Evolutionary conservation across 2,329 filamentous ascomycete species (phyloP), one percentile per base, ranked within the genome.

Genomic region (Colletotrichum musae): DNA sequence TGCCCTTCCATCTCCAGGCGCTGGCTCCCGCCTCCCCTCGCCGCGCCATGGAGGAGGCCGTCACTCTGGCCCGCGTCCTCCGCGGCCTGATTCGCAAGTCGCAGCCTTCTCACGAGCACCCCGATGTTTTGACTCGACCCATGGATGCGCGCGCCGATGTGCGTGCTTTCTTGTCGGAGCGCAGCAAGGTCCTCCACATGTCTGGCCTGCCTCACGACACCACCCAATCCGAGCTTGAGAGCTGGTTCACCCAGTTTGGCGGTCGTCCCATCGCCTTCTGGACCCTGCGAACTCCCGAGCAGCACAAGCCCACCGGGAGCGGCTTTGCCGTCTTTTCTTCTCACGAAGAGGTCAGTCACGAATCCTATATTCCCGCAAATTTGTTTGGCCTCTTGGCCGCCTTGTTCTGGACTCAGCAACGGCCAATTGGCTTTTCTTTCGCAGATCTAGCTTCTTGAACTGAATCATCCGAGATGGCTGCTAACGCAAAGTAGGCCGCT

Each of bases 181-280:
- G 96, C 70, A 98, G 95, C 86, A 99, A 99, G 84, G 95, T 99
- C 47, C 89, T 99, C 64, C 96, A 99, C 82, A 95, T 99, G 91
- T 97, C 95, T 76, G 96, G 96, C 57, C 88, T 99, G 60, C 96
- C 96, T 52, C 96, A 99, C 80, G 96, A 99, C 77, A 99, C 96
- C 43, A 99, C 96, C 2, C 96, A 99, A 83, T 98, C 95, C 4
- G 96, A 99, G 84, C 88, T 99, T 26, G 96, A 99, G 85, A 98
- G 95, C 83, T 99, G 96, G 96, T 99, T 98, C 80, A 99, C 96
- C 36, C 96, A 99, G 82, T 99, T 97, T 79, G 96, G 96, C 72
- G 96, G 96, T 58, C 93, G 96, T 51, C 96, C 96, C 36, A 99
- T 99, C 83, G 96, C 96, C 21, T 99, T 99, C 84, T 99, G 96